phyloP scores from a whole-genome alignment of 208 protist genomes.

The Leishmania mexicana region DNA sequence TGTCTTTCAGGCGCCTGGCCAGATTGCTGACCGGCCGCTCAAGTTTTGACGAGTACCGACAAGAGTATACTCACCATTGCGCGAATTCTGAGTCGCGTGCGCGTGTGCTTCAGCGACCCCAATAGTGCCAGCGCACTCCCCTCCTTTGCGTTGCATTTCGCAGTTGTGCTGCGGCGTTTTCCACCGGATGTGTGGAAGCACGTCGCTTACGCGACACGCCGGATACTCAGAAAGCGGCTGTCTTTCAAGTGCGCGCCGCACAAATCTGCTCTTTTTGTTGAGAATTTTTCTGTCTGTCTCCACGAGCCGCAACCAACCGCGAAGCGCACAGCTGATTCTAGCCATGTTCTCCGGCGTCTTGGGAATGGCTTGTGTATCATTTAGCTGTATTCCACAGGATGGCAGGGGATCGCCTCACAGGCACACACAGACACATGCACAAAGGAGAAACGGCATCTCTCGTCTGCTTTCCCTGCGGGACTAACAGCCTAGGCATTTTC shows the following conservation, averaged over 20 bases:
- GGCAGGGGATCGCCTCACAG: neutral
- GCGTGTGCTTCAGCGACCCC: neutral
- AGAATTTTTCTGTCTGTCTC: neutral
- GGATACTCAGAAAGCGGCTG: neutral
- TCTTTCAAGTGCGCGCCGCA: neutral
- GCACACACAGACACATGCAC: neutral
- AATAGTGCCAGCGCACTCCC: neutral
- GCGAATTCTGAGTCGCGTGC: neutral
- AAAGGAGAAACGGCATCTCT: neutral
- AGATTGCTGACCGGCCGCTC: neutral
- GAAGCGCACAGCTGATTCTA: neutral
- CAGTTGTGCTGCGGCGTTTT: neutral
- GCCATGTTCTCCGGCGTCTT: neutral
- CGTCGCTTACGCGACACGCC: neutral
- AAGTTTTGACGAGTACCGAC: neutral
- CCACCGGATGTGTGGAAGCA: neutral
- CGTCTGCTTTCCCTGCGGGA: neutral
- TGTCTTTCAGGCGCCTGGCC: neutral
- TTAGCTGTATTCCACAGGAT: neutral
- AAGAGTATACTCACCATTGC: neutral
- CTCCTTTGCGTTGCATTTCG: neutral
- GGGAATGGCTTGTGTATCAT: neutral
- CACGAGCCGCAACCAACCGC: neutral
- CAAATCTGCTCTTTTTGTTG: neutral
- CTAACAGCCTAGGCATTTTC: neutral